phyloP scores from a whole-genome alignment of 495 filamentous ascomycete genomes.

The Cercophora samala region DNA sequence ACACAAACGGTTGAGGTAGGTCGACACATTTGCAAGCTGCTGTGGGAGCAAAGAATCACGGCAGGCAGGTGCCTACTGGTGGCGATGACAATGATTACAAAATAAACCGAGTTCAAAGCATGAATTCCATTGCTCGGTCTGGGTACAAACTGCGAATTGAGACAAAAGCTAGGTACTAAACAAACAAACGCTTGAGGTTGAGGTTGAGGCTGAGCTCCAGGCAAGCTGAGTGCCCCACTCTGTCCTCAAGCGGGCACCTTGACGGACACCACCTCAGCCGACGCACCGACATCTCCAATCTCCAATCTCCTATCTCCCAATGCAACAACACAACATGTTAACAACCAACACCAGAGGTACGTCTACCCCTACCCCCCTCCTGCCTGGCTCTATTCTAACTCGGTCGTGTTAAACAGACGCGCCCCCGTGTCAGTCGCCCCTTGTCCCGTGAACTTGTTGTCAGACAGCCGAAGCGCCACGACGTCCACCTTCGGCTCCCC shows the following conservation, averaged over 20 bases:
- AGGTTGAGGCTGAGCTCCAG: too few relatives aligned
- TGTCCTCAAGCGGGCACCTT: too few relatives aligned
- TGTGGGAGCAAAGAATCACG: background rate
- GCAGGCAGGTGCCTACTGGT: background rate
- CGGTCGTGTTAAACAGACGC: conserved; percentile 57
- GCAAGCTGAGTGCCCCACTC: too few relatives aligned
- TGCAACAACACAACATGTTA: background rate
- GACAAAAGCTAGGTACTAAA: too few relatives aligned
- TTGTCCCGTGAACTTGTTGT: conserved; percentile 53
- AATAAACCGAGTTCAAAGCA: too few relatives aligned
- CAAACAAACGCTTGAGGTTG: too few relatives aligned
- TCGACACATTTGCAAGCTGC: background rate
- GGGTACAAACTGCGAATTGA: too few relatives aligned
- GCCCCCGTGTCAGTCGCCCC: conserved; percentile 58
- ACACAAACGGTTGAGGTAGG: background rate
- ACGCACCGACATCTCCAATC: too few relatives aligned
- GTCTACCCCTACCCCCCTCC: background rate
- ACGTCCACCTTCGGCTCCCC: conserved; percentile 35
- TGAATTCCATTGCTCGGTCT: too few relatives aligned
- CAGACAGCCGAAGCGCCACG: conserved; percentile 53
- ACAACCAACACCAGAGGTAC: background rate
- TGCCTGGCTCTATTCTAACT: background rate
- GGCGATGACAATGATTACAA: too few relatives aligned
- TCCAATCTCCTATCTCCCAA: background rate
- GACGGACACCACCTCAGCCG: too few relatives aligned